Evolutionary conservation across 2,329 filamentous ascomycete genomes (phyloP), one percentile per base, ranked within the genome.

Genomic region (Neophaeococcomyces mojaviensis): DNA sequence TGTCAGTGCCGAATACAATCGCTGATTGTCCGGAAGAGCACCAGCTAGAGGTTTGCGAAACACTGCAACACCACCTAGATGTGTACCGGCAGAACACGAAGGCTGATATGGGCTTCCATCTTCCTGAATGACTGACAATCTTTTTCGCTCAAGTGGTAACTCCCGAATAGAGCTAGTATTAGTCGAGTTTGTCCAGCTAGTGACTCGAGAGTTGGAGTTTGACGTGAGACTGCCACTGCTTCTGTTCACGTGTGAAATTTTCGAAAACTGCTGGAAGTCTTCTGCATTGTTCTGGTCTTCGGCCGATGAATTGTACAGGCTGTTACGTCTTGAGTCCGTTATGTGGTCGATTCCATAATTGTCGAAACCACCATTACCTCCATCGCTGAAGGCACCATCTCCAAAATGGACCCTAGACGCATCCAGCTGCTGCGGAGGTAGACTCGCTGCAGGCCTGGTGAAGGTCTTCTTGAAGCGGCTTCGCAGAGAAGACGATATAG

Each of bases 161-260:
- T 60, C 59, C n/a, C 55, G 52, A 22, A 68, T 54, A 4, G 68
- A 70, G 36, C 61, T 59, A n/a, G 60, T 60, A 2, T 45, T 51
- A 33, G 65, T 71, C 3, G 70, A 71, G 49, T 72, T 62, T 30
- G 70, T 65, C 70, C 69, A 72, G 52, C 69, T 73, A 12, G 68
- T 71, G n/a, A 70, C 67, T 22, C 69, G 66, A 26, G 70, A 72
- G 26, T 50, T 55, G 26, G 48, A 45, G 34, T 55, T 53, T 18
- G 48, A 54, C 36, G 48, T 48, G 10, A 57, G 46, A 28, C 55
- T 56, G 15, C 55, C 55, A 18, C 48, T 42, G 42, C 54, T 55
- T 9, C 40, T 38, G 34, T 32, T 38, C n/a, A 47, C 31, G 10
- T 43, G 31, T 13, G 54, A 38, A 19, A 35, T 46, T 15, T 46